Evolutionary conservation across 805 yeast genomes (phyloP).

Genomic region (Wickerhamomyces kurtzmanii): DNA sequence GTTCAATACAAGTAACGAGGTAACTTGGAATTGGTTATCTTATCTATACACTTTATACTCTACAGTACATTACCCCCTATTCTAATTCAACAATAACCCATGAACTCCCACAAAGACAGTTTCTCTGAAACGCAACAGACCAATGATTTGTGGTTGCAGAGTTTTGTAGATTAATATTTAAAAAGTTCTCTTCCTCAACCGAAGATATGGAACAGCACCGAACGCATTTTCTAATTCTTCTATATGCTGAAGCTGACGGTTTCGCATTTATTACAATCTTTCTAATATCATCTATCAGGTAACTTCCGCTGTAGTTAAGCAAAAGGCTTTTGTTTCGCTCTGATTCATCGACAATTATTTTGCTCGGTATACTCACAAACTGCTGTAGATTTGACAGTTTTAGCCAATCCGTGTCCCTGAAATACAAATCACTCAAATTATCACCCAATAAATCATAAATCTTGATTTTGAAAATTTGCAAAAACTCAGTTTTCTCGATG

Average conservation of each 20-base stretch:
- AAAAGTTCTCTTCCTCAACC: conserved; percentile 27
- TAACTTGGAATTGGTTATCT: too few species aligned
- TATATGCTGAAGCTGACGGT: too few species aligned
- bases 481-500: conserved; percentile 19
- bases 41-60: too few species aligned
- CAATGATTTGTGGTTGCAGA: conserved; percentile 28
- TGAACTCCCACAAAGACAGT: conserved; percentile 71
- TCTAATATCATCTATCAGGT: conserved; percentile 22
- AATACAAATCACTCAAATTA: conserved; percentile 37
- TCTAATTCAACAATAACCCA: conserved; percentile 41
- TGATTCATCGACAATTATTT: conserved; percentile 17
- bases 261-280: too few species aligned
- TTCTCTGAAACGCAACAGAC: conserved; percentile 62
- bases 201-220: too few species aligned
- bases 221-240: too few species aligned
- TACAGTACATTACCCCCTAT: too few species aligned
- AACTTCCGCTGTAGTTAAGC: conserved; percentile 18
- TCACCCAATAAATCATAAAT: conserved; percentile 25
- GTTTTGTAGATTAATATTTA: conserved; percentile 17
- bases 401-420: conserved; percentile 62
- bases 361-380: conserved; percentile 2
- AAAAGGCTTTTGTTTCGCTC: conserved; percentile 25
- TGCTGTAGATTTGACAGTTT: conserved; percentile 1
- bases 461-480: conserved; percentile 20
- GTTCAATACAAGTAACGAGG: too few species aligned